Conservation (phyloP, 1,284 basidiomycete genomes). For the Heliocybe sulcata region DNA sequence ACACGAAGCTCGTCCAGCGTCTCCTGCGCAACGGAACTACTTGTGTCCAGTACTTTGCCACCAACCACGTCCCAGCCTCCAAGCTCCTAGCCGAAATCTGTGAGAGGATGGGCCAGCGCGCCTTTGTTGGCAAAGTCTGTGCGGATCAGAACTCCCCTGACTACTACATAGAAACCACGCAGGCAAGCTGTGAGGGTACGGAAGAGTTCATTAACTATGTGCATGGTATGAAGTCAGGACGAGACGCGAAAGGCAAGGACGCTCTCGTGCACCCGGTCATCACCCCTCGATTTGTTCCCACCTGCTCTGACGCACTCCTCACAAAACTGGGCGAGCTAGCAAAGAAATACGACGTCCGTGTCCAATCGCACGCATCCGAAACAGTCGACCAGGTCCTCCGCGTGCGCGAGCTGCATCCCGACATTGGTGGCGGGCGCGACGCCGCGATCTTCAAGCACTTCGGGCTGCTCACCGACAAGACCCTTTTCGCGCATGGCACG, state of each 20-base stretch:
- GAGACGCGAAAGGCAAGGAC: neutral
- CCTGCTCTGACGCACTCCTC: slow-evolving; percentile 27
- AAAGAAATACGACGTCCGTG: slow-evolving; percentile 17
- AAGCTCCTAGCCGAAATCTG: neutral
- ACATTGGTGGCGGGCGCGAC: neutral
- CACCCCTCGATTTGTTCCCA: slow-evolving; percentile 34
- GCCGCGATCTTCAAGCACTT: neutral
- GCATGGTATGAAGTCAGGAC: neutral
- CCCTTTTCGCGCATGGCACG: slow-evolving; percentile 30
- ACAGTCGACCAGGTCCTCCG: slow-evolving; percentile 29
- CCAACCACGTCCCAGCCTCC: neutral
- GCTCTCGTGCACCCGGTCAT: slow-evolving; percentile 9
- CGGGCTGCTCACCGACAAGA: slow-evolving; percentile 16
- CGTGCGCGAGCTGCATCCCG: slow-evolving; percentile 14
- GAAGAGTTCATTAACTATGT: neutral
- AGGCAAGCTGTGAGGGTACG: neutral
- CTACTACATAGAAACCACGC: neutral
- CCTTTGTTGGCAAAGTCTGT: neutral
- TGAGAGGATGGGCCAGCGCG: neutral
- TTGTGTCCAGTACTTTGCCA: neutral
- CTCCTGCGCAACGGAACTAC: slow-evolving; percentile 1
- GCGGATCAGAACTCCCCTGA: neutral
- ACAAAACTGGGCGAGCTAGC: slow-evolving; percentile 21
- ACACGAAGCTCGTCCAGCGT: neutral
- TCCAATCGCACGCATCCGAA: slow-evolving; percentile 36